A percentile compares a stretch with the other conserved stretches of the same genome.
Evolutionary conservation across 495 filamentous ascomycete species (phyloP).

Genomic region (Lindgomyces ingoldianus): DNA sequence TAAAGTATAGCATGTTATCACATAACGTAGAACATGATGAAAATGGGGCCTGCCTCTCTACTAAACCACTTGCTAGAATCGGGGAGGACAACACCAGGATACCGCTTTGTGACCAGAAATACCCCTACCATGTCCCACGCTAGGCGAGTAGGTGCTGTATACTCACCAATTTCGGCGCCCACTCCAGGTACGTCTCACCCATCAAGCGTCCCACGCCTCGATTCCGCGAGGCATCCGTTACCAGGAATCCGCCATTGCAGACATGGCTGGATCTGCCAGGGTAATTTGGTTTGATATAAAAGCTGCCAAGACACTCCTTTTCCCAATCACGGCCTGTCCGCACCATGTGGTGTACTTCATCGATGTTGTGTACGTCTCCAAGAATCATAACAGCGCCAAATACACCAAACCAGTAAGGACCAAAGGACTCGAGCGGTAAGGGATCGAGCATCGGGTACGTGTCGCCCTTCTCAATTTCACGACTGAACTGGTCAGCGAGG

Average conservation of each 20-base stretch:
- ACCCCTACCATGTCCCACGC: too few species aligned
- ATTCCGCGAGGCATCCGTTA: slow-evolving; percentile 86
- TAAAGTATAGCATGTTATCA: too few species aligned
- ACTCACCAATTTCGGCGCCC: slow-evolving; percentile 82
- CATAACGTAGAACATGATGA: too few species aligned
- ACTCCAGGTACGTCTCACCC: slow-evolving; percentile 93
- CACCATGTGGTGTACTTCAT: slow-evolving; percentile 60
- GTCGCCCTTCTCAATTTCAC: slow-evolving; percentile 93
- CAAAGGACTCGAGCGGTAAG: slow-evolving; percentile 74
- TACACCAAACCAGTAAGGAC: slow-evolving; percentile 91
- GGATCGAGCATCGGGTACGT: slow-evolving; percentile 91
- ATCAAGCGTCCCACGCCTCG: slow-evolving; percentile 87
- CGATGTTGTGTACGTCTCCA: slow-evolving; percentile 69
- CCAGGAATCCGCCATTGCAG: slow-evolving; percentile 93
- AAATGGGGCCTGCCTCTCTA: too few species aligned
- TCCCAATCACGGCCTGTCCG: slow-evolving; percentile 71
- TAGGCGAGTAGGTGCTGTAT: too few species aligned
- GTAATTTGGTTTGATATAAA: slow-evolving; percentile 97
- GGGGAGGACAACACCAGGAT: too few species aligned
- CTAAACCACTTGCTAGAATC: too few species aligned
- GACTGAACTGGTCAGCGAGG: slow-evolving; percentile 82
- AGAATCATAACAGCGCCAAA: slow-evolving; percentile 93
- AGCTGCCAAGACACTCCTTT: slow-evolving; percentile 84
- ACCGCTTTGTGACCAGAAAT: too few species aligned
- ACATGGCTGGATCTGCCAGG: slow-evolving; percentile 94